These are phyloP conservation scores for Chaetomidium leptoderma DNA, from an alignment of 495 filamentous ascomycete genomes.

Conservation along the genomic window DNA sequence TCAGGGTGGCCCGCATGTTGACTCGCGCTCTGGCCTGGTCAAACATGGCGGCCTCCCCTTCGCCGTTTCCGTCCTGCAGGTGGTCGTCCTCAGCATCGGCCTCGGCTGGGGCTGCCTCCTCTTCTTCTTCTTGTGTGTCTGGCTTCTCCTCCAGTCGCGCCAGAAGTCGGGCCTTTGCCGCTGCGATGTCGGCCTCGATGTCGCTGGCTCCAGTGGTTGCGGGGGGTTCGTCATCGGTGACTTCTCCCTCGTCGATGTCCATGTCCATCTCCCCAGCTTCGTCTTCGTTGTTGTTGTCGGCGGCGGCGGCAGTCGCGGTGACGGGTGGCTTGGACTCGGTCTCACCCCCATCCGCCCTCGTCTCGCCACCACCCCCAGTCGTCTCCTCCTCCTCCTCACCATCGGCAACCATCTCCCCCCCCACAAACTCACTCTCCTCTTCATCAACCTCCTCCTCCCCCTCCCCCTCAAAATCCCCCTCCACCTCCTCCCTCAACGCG, in stretches of 20 bases:
- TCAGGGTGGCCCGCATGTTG: conserved; percentile 61
- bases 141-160: conserved; percentile 38
- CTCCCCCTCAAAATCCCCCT: conserved; percentile 24
- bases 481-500: conserved; percentile 38
- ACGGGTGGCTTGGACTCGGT: neutral
- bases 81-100: conserved; percentile 2
- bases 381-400: conserved; percentile 19
- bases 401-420: conserved; percentile 24
- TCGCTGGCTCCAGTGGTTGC: conserved; percentile 25
- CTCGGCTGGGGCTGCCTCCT: neutral
- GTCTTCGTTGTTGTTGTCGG: conserved; percentile 20
- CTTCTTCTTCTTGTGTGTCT: conserved; percentile 5
- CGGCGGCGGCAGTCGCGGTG: conserved; percentile 3
- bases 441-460: conserved; percentile 29
- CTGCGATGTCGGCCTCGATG: conserved; percentile 47
- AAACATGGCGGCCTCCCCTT: neutral
- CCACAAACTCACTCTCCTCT: conserved; percentile 31
- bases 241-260: conserved; percentile 46
- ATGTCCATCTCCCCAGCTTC: conserved; percentile 41
- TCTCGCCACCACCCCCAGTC: conserved; percentile 7
- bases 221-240: conserved; percentile 32
- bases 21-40: conserved; percentile 32
- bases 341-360: neutral
- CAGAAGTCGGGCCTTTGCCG: conserved; percentile 57
- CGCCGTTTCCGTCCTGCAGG: neutral